Percentiles rank a stretch among this genome's conserved stretches.
These are phyloP conservation scores for Litchi chinensis DNA, from an alignment of 345 rosid species.

Conservation along the genomic window DNA sequence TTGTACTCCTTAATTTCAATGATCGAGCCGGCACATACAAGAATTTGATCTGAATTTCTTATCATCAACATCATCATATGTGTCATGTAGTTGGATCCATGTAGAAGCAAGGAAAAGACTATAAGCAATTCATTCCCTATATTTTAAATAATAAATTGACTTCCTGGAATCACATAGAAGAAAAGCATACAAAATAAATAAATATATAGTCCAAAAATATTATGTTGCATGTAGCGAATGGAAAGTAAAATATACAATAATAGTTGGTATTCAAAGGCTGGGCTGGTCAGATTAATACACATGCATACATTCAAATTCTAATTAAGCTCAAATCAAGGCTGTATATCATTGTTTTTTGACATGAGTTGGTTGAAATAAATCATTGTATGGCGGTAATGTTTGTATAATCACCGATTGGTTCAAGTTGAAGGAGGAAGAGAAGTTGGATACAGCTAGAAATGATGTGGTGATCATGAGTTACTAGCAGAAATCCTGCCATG, in stretches of 20 bases:
- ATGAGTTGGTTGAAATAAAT: not conserved
- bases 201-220: not conserved
- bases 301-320: not conserved
- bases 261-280: not conserved
- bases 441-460: constrained; percentile 19
- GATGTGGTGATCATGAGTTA: not conserved
- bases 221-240: not conserved
- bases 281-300: not conserved
- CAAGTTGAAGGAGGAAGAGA: not conserved
- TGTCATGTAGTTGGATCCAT: not conserved
- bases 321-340: not conserved
- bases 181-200: not conserved
- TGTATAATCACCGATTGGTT: constrained; percentile 17
- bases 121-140: not conserved
- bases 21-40: not conserved
- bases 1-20: not conserved
- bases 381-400: not conserved
- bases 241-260: not conserved
- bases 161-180: not conserved
- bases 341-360: not conserved
- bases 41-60: too few species aligned
- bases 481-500: constrained; percentile 18
- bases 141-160: constrained; percentile 8
- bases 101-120: constrained; percentile 1
- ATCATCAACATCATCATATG: too few species aligned